These are phyloP conservation scores for Pichia sp. DNA, from an alignment of 1,139 yeast species.

Conservation along the genomic window DNA sequence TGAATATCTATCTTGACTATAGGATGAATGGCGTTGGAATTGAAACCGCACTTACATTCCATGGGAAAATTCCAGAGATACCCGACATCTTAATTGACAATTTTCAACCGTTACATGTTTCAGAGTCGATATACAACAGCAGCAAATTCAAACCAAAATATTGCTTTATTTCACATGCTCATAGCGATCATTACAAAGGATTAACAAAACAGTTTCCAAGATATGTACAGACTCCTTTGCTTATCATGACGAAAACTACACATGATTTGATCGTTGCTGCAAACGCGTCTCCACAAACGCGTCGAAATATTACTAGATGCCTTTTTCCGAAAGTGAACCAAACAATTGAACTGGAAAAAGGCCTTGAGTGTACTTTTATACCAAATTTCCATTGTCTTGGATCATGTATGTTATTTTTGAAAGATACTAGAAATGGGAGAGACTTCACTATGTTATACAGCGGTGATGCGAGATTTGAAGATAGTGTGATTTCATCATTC, in stretches of 20 bases:
- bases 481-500: constrained; percentile 6
- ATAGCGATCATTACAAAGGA: constrained; percentile 14
- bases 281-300: background rate
- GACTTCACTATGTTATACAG: constrained; percentile 11
- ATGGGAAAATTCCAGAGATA: constrained; percentile 10
- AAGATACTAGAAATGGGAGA: background rate
- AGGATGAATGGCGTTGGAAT: too few species aligned
- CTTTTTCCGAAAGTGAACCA: constrained; percentile 1
- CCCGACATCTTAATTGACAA: constrained; percentile 14
- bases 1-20: too few species aligned
- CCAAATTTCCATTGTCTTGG: constrained; percentile 21
- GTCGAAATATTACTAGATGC: constrained; percentile 1
- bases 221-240: background rate
- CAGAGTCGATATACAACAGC: background rate
- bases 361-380: constrained; percentile 11
- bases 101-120: constrained; percentile 4
- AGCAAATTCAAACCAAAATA: constrained; percentile 2
- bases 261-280: constrained; percentile 3
- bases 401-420: constrained; percentile 15
- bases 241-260: constrained; percentile 8
- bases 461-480: constrained; percentile 17
- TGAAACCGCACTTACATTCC: constrained; percentile 10
- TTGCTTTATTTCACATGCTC: constrained; percentile 17
- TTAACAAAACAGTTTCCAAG: background rate
- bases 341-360: constrained; percentile 1